Percentiles rank a stretch among this genome's conserved stretches.
Conservation (phyloP, 306 rosid species). For the Sphenostylis stenocarpa region DNA sequence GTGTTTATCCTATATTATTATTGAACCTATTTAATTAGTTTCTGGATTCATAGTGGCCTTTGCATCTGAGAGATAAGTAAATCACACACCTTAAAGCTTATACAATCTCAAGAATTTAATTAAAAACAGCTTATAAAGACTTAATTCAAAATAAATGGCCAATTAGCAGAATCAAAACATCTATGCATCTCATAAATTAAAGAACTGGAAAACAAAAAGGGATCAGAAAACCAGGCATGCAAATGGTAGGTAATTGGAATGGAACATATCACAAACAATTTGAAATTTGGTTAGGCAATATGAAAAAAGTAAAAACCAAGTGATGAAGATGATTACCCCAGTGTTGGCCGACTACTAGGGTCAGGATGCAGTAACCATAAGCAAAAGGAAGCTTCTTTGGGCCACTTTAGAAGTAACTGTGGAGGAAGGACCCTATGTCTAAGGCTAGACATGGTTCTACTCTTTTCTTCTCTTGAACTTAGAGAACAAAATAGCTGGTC, state of each 20-base stretch:
- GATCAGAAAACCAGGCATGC: not conserved
- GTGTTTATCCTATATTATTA: not conserved
- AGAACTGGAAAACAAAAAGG: not conserved
- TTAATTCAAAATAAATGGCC: not conserved
- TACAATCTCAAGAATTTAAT: not conserved
- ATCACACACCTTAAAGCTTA: not conserved
- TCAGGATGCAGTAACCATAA: slow-evolving; percentile 95
- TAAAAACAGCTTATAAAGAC: slow-evolving; percentile 7
- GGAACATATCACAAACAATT: slow-evolving; percentile 4
- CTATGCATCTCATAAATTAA: not conserved
- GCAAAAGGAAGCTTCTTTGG: slow-evolving; percentile 97
- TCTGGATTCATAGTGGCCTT: not conserved
- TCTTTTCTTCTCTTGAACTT: slow-evolving; percentile 84
- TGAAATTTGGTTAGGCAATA: slow-evolving; percentile 16
- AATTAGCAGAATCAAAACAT: not conserved
- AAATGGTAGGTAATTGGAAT: not conserved
- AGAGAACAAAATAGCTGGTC: slow-evolving; percentile 88
- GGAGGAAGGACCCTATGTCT: slow-evolving; percentile 99
- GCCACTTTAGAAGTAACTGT: slow-evolving; percentile 93
- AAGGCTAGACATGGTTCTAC: slow-evolving; percentile 86
- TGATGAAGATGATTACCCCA: slow-evolving; percentile 54
- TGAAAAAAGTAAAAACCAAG: slow-evolving; percentile 26
- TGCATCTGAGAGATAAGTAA: not conserved
- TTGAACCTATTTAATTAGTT: not conserved
- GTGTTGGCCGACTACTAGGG: slow-evolving; percentile 78